These are phyloP conservation scores for Teunomyces gatunensis DNA, from an alignment of 805 yeast genomes.

Conservation along the genomic window DNA sequence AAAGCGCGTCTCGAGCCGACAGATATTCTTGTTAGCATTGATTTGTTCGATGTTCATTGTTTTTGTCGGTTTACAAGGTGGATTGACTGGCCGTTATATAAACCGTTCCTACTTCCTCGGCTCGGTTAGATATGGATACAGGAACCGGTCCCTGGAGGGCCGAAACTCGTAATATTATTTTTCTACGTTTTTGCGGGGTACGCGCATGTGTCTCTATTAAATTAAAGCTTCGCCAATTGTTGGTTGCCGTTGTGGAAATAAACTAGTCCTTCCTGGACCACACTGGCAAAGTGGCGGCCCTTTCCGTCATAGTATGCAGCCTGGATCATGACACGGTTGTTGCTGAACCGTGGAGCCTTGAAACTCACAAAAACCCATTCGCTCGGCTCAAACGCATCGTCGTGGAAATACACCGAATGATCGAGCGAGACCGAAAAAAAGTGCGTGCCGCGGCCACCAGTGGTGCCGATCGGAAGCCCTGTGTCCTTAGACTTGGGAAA, in stretches of 20 bases:
- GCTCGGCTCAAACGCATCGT: slow-evolving; percentile 32
- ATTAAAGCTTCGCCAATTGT: slow-evolving; percentile 17
- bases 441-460: slow-evolving; percentile 24
- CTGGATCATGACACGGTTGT: slow-evolving; percentile 29
- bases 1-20: slow-evolving; percentile 10
- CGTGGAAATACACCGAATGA: slow-evolving; percentile 36
- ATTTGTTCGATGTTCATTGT: slow-evolving; percentile 1
- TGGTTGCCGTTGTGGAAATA: slow-evolving; percentile 20
- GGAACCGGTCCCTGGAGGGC: not conserved
- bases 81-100: not conserved
- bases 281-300: slow-evolving; percentile 29
- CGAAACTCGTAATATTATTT: no score
- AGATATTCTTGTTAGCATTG: slow-evolving; percentile 3
- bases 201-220: not conserved
- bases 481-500: slow-evolving; percentile 17
- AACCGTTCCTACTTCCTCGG: not conserved
- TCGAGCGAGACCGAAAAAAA: slow-evolving; percentile 34
- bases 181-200: not conserved
- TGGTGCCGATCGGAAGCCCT: slow-evolving; percentile 10
- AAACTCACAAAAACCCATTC: slow-evolving; percentile 31
- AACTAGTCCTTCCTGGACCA: slow-evolving; percentile 36
- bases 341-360: slow-evolving; percentile 26
- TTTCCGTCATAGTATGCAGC: slow-evolving; percentile 28
- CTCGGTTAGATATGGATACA: not conserved
- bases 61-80: not conserved